These are phyloP conservation scores for Baorangia bicolor DNA, from an alignment of 768 basidiomycete species.

Conservation along the genomic window DNA sequence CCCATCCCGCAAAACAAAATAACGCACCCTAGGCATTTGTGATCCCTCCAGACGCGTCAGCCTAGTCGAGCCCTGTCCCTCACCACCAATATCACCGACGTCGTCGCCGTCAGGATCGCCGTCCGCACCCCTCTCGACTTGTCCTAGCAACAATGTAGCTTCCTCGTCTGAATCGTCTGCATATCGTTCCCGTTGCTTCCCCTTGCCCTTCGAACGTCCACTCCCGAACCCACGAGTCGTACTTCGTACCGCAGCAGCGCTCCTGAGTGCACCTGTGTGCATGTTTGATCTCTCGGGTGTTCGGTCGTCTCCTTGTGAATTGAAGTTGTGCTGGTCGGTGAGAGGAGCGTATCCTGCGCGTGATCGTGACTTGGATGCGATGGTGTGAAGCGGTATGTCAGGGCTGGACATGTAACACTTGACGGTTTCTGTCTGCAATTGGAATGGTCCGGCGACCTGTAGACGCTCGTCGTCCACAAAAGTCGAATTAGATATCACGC, in stretches of 20 bases:
- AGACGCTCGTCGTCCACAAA: slow-evolving; percentile 3
- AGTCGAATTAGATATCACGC: neutral
- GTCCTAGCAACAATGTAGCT: slow-evolving; percentile 45
- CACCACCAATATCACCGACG: slow-evolving; percentile 36
- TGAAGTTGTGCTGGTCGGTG: slow-evolving; percentile 26
- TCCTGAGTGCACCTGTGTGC: slow-evolving; percentile 32
- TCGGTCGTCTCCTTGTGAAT: slow-evolving; percentile 22
- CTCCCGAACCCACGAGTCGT: slow-evolving; percentile 13
- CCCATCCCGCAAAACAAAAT: neutral
- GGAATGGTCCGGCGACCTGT: neutral
- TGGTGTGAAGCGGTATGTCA: slow-evolving; percentile 68
- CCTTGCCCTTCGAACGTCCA: slow-evolving; percentile 35
- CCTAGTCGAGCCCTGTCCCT: slow-evolving; percentile 28
- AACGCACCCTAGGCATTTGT: slow-evolving; percentile 17
- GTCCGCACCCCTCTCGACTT: slow-evolving; percentile 33
- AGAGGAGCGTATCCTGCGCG: slow-evolving; percentile 50
- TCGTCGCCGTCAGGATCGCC: slow-evolving; percentile 40
- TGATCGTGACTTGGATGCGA: slow-evolving; percentile 48
- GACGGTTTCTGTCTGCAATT: neutral
- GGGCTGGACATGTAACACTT: slow-evolving; percentile 37
- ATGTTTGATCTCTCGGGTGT: slow-evolving; percentile 21
- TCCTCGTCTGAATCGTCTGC: slow-evolving; percentile 65
- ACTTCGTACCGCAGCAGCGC: slow-evolving; percentile 33
- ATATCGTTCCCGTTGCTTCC: slow-evolving; percentile 53
- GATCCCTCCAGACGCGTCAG: slow-evolving; percentile 28